phyloP scores from a whole-genome alignment of 2,329 filamentous ascomycete genomes.

The Sclerotinia borealis region DNA sequence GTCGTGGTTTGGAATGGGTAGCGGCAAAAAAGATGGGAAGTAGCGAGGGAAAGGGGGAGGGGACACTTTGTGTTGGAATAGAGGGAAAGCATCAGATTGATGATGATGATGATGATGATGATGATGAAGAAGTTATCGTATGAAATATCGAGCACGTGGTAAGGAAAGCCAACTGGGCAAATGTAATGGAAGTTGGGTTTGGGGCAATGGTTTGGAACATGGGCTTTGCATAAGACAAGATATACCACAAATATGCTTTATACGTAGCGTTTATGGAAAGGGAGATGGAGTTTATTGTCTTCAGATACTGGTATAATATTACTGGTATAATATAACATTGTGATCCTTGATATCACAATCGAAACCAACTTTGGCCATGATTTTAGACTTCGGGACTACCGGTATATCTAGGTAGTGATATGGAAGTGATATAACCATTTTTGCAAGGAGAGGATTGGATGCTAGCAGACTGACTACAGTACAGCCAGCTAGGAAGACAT shows the following conservation, averaged over 20 bases:
- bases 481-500: too few species aligned
- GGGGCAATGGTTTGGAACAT: neutral
- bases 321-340: too few species aligned
- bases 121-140: neutral
- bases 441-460: too few species aligned
- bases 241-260: neutral
- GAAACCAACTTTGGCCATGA: neutral
- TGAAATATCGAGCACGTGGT: neutral
- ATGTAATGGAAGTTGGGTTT: neutral
- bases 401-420: too few species aligned
- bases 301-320: too few species aligned
- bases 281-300: neutral
- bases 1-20: conserved; percentile 5
- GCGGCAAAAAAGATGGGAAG: neutral
- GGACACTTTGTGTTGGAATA: neutral
- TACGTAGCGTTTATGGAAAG: neutral
- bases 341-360: neutral
- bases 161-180: neutral
- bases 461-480: too few species aligned
- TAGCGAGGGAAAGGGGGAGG: neutral
- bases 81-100: neutral
- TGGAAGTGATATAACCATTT: neutral
- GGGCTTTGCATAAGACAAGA: neutral
- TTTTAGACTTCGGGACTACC: neutral
- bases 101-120: neutral